Conservation (phyloP, 352 stramenopile species). For the Phytophthora sojae region DNA sequence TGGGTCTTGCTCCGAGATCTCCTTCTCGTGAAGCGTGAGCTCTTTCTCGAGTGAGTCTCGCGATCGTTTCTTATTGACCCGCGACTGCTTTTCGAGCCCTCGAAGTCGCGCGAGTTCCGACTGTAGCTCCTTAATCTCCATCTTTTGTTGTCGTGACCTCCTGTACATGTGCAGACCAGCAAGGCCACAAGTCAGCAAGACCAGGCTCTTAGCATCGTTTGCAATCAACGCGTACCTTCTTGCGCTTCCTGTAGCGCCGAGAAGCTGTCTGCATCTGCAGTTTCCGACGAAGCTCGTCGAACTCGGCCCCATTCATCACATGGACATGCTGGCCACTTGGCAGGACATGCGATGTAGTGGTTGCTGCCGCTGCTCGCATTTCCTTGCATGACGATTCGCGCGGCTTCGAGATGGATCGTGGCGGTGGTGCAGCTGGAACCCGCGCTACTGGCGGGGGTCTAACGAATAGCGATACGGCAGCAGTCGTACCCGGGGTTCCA, state of each 20-base stretch:
- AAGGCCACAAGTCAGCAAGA: not conserved
- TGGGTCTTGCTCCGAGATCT: slow-evolving; percentile 25
- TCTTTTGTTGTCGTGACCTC: slow-evolving; percentile 31
- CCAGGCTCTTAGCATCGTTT: no score
- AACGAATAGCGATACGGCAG: no score
- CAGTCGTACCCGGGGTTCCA: no score
- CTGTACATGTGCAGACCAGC: slow-evolving; percentile 3
- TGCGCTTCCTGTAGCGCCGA: slow-evolving; percentile 45
- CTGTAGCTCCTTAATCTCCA: slow-evolving; percentile 28
- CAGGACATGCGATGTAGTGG: slow-evolving; percentile 19
- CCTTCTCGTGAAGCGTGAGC: slow-evolving; percentile 20
- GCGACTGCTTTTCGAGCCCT: slow-evolving; percentile 18
- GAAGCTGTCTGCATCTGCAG: slow-evolving; percentile 45
- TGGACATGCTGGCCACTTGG: slow-evolving; percentile 28
- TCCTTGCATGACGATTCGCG: not conserved
- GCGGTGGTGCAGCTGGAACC: not conserved
- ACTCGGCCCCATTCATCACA: slow-evolving; percentile 29
- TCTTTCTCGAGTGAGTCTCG: slow-evolving; percentile 32
- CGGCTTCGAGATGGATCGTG: not conserved
- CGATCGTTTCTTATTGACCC: slow-evolving; percentile 28
- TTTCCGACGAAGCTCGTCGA: slow-evolving; percentile 40
- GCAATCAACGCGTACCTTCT: no score
- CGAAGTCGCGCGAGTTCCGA: slow-evolving; percentile 26
- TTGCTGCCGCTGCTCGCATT: not conserved
- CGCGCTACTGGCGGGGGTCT: not conserved